phyloP scores from a whole-genome alignment of 805 yeast species.

The Wickerhamomyces rabaulensis region DNA sequence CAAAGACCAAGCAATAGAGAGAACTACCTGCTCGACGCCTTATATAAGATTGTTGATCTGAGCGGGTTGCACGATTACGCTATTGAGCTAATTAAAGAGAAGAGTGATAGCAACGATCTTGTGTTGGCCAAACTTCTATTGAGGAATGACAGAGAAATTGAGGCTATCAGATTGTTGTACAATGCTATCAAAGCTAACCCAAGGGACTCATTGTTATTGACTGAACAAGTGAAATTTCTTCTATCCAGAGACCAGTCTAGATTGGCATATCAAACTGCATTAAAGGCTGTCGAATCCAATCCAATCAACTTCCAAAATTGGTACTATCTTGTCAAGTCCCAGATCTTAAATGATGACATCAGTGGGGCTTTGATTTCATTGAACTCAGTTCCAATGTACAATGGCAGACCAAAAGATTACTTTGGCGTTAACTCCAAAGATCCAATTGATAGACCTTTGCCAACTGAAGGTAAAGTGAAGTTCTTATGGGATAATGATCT shows the following conservation, averaged over 20 bases:
- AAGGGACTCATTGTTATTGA: constrained; percentile 16
- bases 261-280: constrained; percentile 55
- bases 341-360: constrained; percentile 51
- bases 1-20: constrained; percentile 60
- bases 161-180: constrained; percentile 28
- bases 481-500: constrained; percentile 38
- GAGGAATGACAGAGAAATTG: constrained; percentile 29
- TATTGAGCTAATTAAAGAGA: constrained; percentile 29
- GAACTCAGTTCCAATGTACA: constrained; percentile 72
- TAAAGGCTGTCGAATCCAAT: constrained; percentile 55
- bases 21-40: constrained; percentile 71
- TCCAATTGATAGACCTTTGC: constrained; percentile 42
- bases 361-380: constrained; percentile 58
- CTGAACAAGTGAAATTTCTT: constrained; percentile 56
- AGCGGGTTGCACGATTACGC: constrained; percentile 35
- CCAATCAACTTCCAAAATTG: constrained; percentile 76
- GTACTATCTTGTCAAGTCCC: constrained; percentile 57
- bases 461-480: constrained; percentile 47
- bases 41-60: constrained; percentile 40
- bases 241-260: constrained; percentile 46
- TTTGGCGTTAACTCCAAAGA: constrained; percentile 39
- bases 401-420: constrained; percentile 34
- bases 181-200: constrained; percentile 21
- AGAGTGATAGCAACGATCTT: constrained; percentile 21
- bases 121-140: constrained; percentile 28